phyloP scores from a whole-genome alignment of 2,329 filamentous ascomycete genomes.

The Fusarium sp. region DNA sequence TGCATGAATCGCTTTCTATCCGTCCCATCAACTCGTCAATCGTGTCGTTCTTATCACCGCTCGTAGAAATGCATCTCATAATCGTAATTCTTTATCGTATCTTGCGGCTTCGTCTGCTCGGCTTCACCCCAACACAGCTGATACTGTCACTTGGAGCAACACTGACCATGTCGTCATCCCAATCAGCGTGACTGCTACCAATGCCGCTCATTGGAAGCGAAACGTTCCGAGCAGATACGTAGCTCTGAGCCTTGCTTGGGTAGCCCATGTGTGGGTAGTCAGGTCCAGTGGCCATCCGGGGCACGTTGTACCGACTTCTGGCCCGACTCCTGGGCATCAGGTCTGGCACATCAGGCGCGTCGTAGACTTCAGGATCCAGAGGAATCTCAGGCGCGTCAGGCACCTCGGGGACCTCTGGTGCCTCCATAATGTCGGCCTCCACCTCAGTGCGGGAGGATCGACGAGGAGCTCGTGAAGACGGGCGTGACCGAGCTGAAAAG shows the following conservation, averaged over 20 bases:
- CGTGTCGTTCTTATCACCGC: constrained; percentile 18
- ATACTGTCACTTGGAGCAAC: constrained; percentile 70
- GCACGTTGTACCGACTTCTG: constrained; percentile 40
- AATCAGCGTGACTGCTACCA: constrained; percentile 53
- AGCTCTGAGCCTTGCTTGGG: constrained; percentile 38
- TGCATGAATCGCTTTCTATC: constrained; percentile 18
- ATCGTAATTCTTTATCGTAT: constrained; percentile 28
- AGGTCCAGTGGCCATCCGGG: constrained; percentile 30
- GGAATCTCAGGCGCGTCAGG: constrained; percentile 30
- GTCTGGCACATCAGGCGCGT: constrained; percentile 27
- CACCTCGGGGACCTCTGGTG: constrained; percentile 35
- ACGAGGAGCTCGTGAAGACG: constrained; percentile 37
- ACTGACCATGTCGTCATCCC: constrained; percentile 61
- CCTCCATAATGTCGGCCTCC: constrained; percentile 42
- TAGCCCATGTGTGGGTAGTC: constrained; percentile 32
- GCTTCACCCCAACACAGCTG: constrained; percentile 63
- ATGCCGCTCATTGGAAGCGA: constrained; percentile 54
- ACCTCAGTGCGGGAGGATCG: constrained; percentile 39
- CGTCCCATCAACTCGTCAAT: constrained; percentile 17
- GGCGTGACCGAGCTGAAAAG: constrained; percentile 52
- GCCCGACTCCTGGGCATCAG: constrained; percentile 46
- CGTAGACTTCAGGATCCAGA: constrained; percentile 27
- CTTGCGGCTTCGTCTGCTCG: constrained; percentile 40
- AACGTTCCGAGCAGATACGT: constrained; percentile 47
- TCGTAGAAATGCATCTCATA: constrained; percentile 12